Conservation (phyloP, 768 basidiomycete species). For the Flagelloscypha sp. region DNA sequence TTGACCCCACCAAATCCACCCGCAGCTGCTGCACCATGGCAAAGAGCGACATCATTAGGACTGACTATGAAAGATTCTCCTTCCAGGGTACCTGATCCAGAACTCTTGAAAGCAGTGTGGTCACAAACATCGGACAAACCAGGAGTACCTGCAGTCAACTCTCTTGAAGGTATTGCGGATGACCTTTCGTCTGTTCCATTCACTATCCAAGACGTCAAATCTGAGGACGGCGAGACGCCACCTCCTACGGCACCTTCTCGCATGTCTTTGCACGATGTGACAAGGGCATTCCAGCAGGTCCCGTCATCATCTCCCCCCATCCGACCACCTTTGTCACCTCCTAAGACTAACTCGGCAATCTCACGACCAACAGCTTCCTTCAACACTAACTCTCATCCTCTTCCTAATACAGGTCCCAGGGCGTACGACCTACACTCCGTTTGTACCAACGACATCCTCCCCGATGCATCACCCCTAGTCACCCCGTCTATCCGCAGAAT, state of each 20-base stretch:
- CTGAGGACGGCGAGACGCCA: conserved; percentile 77
- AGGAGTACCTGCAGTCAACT: conserved; percentile 63
- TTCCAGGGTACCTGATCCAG: conserved; percentile 66
- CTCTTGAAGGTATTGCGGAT: conserved; percentile 75
- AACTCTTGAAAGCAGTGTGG: conserved; percentile 80
- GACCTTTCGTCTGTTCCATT: conserved; percentile 75
- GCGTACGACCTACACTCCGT: conserved; percentile 12
- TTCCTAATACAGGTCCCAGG: conserved; percentile 38
- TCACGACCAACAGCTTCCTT: conserved; percentile 21
- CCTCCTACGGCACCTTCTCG: conserved; percentile 61
- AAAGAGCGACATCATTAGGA: conserved; percentile 38
- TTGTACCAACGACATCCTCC: conserved; percentile 34
- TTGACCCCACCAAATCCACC: conserved; percentile 40
- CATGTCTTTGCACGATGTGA: conserved; percentile 77
- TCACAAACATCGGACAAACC: conserved; percentile 69
- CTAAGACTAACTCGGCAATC: conserved; percentile 27
- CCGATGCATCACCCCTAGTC: conserved; percentile 51
- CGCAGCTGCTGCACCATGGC: conserved; percentile 23
- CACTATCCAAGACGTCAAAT: conserved; percentile 78
- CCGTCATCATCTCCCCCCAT: conserved; percentile 46
- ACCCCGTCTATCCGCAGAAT: too few species aligned
- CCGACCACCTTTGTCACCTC: conserved; percentile 45
- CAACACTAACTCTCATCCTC: conserved; percentile 19
- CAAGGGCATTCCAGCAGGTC: conserved; percentile 81
- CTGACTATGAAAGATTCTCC: conserved; percentile 61